Evolutionary conservation across 2,329 filamentous ascomycete genomes (phyloP).

Genomic region (Xylaria sp.): DNA sequence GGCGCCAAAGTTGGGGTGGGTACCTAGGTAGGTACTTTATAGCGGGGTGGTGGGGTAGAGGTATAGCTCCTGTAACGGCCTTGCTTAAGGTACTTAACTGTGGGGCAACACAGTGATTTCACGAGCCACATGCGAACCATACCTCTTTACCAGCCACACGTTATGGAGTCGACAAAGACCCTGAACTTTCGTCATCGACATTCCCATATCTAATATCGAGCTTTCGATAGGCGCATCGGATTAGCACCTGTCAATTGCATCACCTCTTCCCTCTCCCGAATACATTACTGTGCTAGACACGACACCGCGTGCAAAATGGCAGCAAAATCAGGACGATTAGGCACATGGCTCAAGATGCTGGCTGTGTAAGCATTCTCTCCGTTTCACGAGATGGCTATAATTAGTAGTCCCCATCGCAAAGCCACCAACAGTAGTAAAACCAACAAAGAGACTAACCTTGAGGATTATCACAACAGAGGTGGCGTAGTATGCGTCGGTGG

Average conservation of each 20-base stretch:
- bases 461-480: slow-evolving; percentile 24
- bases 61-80: background rate
- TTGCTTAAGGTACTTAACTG: background rate
- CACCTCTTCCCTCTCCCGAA: background rate
- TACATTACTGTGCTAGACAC: background rate
- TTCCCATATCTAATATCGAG: slow-evolving; percentile 24
- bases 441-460: slow-evolving; percentile 16
- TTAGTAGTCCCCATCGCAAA: slow-evolving; percentile 1
- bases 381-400: slow-evolving; percentile 31
- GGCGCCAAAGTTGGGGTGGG: slow-evolving; percentile 1
- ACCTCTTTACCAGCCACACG: slow-evolving; percentile 16
- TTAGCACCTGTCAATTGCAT: slow-evolving; percentile 2
- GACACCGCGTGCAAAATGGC: slow-evolving; percentile 49
- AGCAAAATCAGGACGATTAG: slow-evolving; percentile 65
- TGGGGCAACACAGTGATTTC: background rate
- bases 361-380: slow-evolving; percentile 65
- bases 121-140: slow-evolving; percentile 22
- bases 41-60: slow-evolving; percentile 29
- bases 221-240: slow-evolving; percentile 9
- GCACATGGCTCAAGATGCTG: slow-evolving; percentile 75
- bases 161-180: slow-evolving; percentile 20
- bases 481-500: slow-evolving; percentile 77
- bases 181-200: slow-evolving; percentile 45
- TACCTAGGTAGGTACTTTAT: background rate
- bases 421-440: background rate